Evolutionary conservation across 75 land plant species (phyloP).

Genomic region (Larix kaempferi): DNA sequence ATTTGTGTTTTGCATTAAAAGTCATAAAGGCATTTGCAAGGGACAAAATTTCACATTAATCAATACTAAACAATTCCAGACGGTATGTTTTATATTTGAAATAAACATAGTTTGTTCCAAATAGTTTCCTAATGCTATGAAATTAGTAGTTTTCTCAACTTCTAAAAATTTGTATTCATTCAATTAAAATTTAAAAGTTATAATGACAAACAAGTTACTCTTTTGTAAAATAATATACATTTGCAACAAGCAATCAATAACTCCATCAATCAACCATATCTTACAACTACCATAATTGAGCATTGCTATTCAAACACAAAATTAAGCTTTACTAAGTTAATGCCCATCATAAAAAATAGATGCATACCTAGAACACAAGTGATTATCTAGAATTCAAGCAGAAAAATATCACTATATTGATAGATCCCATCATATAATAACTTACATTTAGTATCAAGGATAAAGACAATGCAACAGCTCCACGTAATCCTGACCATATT

Average conservation of each 20-base stretch:
- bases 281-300: background rate
- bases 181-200: too few species aligned
- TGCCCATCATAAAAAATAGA: background rate
- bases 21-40: too few species aligned
- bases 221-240: too few species aligned
- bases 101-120: too few species aligned
- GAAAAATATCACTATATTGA: background rate
- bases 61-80: too few species aligned
- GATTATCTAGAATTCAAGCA: background rate
- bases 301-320: background rate
- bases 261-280: background rate
- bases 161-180: too few species aligned
- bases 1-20: too few species aligned
- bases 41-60: too few species aligned
- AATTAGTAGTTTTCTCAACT: too few species aligned
- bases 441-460: conserved; percentile 85
- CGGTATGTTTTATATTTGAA: too few species aligned
- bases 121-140: too few species aligned
- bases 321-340: background rate
- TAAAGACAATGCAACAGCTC: conserved; percentile 92
- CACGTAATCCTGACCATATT: conserved; percentile 92
- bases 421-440: background rate
- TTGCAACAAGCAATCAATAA: background rate
- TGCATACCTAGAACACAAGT: background rate
- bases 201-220: too few species aligned